Evolutionary conservation across 2,329 filamentous ascomycete genomes (phyloP), one percentile per base, ranked within the genome.

Genomic region (Aspergillus pseudonomiae): DNA sequence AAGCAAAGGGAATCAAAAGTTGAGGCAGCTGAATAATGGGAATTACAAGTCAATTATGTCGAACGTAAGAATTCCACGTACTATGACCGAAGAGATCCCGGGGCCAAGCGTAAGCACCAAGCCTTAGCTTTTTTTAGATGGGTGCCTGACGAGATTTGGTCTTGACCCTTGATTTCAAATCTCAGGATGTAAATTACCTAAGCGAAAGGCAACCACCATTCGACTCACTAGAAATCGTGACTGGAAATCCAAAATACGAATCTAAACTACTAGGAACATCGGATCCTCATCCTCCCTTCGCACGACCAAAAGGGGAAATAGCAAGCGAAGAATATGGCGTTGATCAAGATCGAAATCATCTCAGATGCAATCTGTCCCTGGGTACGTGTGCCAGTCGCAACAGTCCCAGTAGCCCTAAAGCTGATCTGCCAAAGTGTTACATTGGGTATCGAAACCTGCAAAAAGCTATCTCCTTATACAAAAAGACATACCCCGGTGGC

Each of bases 401-500:
- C 6, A 21, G 6, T 1, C 6, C 24, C 52, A 34, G n/a, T 6
- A n/a, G n/a, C 28, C 16, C 46, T 10, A 12, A 5, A 11, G 16
- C 28, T 54, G 10, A 54, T 36, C 16, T 7, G 21, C 26, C 12
- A 24, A 7, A 67, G 67, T 69, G 65, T 60, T 65, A 64, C 56
- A 64, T 67, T 52, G 67, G 63, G 30, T 66, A 66, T 46, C 62
- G 58, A 39, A 57, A 36, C 30, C 60, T 68, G 5, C 57, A 63
- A 59, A 60, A 57, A 46, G 63, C 65, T 12, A 65, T 69, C 21
- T 45, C 39, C 3, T 46, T 69, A 19, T 69, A 66, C 46, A 55
- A 61, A 24, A 67, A 66, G 26, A 69, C 65, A 14, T 67, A 65
- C 39, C 67, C 67, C 1, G 62, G 60, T 1, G 65, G 65, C 14